Conservation (phyloP, 169 alveolate species). For the Eimeria maxima region DNA sequence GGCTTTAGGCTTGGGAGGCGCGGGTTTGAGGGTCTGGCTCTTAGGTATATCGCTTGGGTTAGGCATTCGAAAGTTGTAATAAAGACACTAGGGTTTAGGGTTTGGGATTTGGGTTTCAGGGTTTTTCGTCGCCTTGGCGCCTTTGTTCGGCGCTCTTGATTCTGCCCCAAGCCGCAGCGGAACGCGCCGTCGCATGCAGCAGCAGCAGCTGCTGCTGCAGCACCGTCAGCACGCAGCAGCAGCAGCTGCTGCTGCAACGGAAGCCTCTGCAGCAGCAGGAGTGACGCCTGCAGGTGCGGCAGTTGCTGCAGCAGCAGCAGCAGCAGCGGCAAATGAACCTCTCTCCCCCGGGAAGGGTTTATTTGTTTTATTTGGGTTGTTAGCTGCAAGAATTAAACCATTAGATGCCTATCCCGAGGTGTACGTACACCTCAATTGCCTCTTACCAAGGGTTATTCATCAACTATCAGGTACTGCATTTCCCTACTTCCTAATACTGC, state of each 20-base stretch:
- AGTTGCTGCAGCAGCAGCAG: conserved; percentile 30
- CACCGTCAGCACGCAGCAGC: neutral
- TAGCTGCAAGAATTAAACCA: neutral
- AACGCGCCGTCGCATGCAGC: neutral
- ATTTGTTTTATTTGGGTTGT: neutral
- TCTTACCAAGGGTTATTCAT: neutral
- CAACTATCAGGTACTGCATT: conserved; percentile 16
- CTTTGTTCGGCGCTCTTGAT: neutral
- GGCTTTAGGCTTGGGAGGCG: too few species aligned
- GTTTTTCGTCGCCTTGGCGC: conserved; percentile 27
- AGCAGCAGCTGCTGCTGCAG: neutral
- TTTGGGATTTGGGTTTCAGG: conserved; percentile 22
- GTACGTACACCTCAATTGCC: conserved; percentile 7
- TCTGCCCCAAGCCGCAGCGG: neutral
- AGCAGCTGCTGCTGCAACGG: neutral
- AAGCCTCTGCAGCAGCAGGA: conserved; percentile 9
- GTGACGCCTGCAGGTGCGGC: neutral
- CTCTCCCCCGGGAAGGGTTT: neutral
- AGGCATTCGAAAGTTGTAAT: neutral
- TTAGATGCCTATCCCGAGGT: conserved; percentile 12
- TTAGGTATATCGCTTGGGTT: neutral
- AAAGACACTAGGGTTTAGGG: conserved; percentile 7
- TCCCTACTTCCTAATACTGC: neutral
- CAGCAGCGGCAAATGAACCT: conserved; percentile 19
- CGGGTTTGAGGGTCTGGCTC: neutral